These are phyloP conservation scores for Gossypium longicalyx DNA, from an alignment of 345 rosid species.

Conservation along the genomic window DNA sequence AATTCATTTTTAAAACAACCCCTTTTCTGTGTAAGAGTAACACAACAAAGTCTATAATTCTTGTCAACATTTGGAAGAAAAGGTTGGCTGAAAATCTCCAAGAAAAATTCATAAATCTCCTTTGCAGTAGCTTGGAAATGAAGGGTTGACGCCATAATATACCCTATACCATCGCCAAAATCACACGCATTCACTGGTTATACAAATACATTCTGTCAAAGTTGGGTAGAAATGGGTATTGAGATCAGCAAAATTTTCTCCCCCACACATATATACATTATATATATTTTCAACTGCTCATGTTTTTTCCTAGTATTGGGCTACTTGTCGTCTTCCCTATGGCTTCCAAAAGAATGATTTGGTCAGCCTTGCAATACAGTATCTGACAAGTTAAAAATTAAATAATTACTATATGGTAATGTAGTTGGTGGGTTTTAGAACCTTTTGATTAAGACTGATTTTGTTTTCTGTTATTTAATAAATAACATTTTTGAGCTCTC, in stretches of 20 bases:
- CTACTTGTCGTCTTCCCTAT: conserved; percentile 21
- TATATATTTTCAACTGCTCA: not conserved
- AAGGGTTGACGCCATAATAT: conserved; percentile 18
- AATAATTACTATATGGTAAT: conserved; percentile 7
- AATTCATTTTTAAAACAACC: not conserved
- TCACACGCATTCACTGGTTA: conserved; percentile 1
- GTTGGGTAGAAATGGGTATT: conserved; percentile 5
- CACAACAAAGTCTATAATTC: not conserved
- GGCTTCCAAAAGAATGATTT: conserved; percentile 16
- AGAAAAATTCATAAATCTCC: not conserved
- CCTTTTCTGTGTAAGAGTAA: not conserved
- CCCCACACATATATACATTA: not conserved
- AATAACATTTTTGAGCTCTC: not conserved
- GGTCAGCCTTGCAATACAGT: conserved; percentile 14
- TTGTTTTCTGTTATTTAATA: not conserved
- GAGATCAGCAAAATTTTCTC: not conserved
- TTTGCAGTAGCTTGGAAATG: conserved; percentile 14
- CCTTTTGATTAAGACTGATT: conserved; percentile 10
- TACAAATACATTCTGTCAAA: not conserved
- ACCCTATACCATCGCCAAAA: not conserved
- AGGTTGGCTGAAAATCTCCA: conserved; percentile 13
- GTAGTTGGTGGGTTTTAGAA: conserved; percentile 22
- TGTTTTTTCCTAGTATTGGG: not conserved
- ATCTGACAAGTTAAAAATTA: not conserved
- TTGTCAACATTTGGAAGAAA: not conserved